Evolutionary conservation across 2,329 filamentous ascomycete genomes (phyloP).

Genomic region (Pseudopyrenochaeta lycopersici): DNA sequence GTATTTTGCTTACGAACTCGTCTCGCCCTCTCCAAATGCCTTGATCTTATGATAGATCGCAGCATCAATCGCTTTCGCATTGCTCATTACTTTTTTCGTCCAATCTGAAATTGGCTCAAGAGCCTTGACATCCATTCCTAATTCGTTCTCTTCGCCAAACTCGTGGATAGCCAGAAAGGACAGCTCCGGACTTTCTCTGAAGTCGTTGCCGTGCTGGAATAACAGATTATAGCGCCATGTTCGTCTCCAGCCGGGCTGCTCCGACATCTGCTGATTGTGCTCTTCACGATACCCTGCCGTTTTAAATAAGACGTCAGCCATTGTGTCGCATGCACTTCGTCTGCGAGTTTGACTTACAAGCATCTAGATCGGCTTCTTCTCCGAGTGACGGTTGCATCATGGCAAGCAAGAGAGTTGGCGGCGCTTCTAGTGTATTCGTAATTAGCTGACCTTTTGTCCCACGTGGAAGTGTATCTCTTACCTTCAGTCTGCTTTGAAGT

Average conservation of each 20-base stretch:
- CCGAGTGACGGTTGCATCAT: constrained; percentile 36
- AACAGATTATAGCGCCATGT: constrained; percentile 32
- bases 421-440: constrained; percentile 16
- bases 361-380: constrained; percentile 34
- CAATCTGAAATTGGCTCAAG: constrained; percentile 42
- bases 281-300: constrained; percentile 36
- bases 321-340: too few relatives aligned
- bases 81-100: constrained; percentile 37
- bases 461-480: constrained; percentile 2
- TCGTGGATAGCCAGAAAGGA: constrained; percentile 41
- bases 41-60: constrained; percentile 33
- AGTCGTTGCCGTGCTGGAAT: constrained; percentile 17
- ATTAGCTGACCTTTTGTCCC: not conserved
- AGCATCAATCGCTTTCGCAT: constrained; percentile 37
- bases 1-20: not conserved
- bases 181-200: constrained; percentile 16
- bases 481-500: constrained; percentile 27
- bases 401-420: constrained; percentile 33
- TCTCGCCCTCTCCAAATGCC: not conserved
- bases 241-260: constrained; percentile 38
- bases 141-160: constrained; percentile 34
- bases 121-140: constrained; percentile 36
- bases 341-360: constrained; percentile 12
- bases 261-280: constrained; percentile 44
- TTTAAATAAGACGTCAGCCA: too few relatives aligned